Evolutionary conservation across 441 rosid species (phyloP).

Genomic region (Breynia disticha): DNA sequence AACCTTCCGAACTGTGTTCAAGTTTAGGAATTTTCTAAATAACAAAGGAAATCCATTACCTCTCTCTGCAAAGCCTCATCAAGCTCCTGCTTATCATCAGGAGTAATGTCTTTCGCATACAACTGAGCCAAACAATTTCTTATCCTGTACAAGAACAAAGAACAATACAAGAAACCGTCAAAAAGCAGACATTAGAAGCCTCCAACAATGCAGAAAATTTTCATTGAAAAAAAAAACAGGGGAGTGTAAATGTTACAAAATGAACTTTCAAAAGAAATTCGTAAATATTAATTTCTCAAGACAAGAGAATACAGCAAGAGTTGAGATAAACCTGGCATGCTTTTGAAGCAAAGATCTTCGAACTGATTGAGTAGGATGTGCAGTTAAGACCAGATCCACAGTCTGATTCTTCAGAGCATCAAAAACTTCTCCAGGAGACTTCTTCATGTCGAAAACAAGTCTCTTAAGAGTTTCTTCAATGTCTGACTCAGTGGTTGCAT

Average conservation of each 20-base stretch:
- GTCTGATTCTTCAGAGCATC: slow-evolving; percentile 95
- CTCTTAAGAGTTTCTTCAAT: slow-evolving; percentile 81
- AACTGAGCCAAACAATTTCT: slow-evolving; percentile 70
- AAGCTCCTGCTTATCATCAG: slow-evolving; percentile 92
- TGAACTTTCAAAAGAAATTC: too few relatives aligned
- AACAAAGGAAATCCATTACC: slow-evolving; percentile 26
- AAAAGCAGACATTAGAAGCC: neutral
- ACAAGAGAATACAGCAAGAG: neutral
- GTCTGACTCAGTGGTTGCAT: slow-evolving; percentile 88
- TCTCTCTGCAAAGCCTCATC: slow-evolving; percentile 91
- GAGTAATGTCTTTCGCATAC: slow-evolving; percentile 85
- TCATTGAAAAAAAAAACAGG: neutral
- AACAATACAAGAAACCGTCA: neutral
- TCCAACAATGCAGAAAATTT: neutral
- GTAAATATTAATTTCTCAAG: neutral
- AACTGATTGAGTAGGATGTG: slow-evolving; percentile 94
- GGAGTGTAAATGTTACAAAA: too few relatives aligned
- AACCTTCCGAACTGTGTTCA: neutral
- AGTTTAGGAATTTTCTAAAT: neutral
- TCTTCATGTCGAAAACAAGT: slow-evolving; percentile 64
- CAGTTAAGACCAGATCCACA: slow-evolving; percentile 95
- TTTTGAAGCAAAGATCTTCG: slow-evolving; percentile 93
- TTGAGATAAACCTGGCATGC: slow-evolving; percentile 56
- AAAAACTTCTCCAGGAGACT: slow-evolving; percentile 83
- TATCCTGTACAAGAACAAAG: slow-evolving; percentile 39